These are phyloP conservation scores for Neurospora sublineolata DNA, from an alignment of 495 filamentous ascomycete species.

Conservation along the genomic window DNA sequence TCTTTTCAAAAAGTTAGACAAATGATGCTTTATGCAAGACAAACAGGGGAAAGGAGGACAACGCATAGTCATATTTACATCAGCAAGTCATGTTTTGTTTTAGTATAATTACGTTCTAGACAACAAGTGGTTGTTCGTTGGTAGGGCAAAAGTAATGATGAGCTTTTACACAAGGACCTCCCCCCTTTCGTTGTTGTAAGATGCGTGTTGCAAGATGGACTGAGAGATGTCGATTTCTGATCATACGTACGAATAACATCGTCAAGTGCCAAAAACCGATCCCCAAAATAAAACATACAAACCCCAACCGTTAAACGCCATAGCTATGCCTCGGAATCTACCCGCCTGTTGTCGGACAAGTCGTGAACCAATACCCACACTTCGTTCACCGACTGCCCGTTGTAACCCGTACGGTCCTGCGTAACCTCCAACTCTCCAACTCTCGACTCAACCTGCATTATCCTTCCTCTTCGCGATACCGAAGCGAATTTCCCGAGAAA, in stretches of 20 bases:
- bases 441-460: neutral
- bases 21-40: neutral
- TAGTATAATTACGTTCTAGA: neutral
- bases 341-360: neutral
- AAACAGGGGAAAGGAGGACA: neutral
- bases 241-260: neutral
- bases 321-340: slow-evolving; percentile 9
- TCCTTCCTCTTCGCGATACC: neutral
- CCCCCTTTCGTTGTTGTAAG: neutral
- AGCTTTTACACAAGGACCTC: neutral
- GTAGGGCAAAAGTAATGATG: neutral
- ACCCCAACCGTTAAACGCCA: slow-evolving; percentile 5
- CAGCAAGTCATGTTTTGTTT: neutral
- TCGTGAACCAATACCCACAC: neutral
- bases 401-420: neutral
- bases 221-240: neutral
- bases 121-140: neutral
- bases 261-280: neutral
- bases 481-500: neutral
- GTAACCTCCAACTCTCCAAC: neutral
- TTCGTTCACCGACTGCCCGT: neutral
- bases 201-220: neutral
- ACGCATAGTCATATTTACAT: neutral
- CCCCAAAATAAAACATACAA: neutral
- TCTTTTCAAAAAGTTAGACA: neutral